These are phyloP conservation scores for Clitoria ternatea DNA, from an alignment of 306 rosid species.

Conservation along the genomic window DNA sequence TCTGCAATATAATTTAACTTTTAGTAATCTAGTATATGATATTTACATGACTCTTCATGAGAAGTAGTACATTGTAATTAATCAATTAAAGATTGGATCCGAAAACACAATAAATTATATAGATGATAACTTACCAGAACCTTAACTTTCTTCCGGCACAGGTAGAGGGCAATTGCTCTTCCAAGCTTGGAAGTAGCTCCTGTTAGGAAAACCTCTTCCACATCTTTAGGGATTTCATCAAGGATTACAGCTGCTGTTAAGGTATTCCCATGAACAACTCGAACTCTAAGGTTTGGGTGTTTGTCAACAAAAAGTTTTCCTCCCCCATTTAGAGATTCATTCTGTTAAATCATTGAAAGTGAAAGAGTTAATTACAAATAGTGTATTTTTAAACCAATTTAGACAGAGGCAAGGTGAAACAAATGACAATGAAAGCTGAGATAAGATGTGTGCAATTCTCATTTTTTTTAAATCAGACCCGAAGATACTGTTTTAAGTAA, in stretches of 20 bases:
- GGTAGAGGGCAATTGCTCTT: conserved; percentile 57
- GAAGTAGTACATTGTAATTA: background rate
- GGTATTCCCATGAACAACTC: conserved; percentile 94
- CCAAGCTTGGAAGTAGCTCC: conserved; percentile 92
- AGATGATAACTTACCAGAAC: conserved; percentile 64
- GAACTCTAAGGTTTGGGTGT: conserved; percentile 71
- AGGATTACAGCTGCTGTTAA: conserved; percentile 86
- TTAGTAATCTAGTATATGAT: background rate
- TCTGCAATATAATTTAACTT: conserved; percentile 44
- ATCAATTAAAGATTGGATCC: background rate
- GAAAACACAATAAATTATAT: background rate
- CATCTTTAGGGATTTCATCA: conserved; percentile 65
- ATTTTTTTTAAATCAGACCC: too few relatives aligned
- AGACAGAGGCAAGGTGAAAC: too few relatives aligned
- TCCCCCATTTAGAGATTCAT: conserved; percentile 77
- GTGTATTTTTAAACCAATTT: background rate
- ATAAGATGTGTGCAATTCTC: too few relatives aligned
- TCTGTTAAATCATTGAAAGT: conserved; percentile 34
- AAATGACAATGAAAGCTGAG: too few relatives aligned
- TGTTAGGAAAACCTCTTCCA: conserved; percentile 51
- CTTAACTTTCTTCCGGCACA: conserved; percentile 61
- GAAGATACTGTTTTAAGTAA: too few relatives aligned
- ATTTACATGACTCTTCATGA: background rate
- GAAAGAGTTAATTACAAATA: background rate
- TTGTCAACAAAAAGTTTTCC: conserved; percentile 87